phyloP scores from a whole-genome alignment of 2,329 filamentous ascomycete genomes.

The Penicillium expansum region DNA sequence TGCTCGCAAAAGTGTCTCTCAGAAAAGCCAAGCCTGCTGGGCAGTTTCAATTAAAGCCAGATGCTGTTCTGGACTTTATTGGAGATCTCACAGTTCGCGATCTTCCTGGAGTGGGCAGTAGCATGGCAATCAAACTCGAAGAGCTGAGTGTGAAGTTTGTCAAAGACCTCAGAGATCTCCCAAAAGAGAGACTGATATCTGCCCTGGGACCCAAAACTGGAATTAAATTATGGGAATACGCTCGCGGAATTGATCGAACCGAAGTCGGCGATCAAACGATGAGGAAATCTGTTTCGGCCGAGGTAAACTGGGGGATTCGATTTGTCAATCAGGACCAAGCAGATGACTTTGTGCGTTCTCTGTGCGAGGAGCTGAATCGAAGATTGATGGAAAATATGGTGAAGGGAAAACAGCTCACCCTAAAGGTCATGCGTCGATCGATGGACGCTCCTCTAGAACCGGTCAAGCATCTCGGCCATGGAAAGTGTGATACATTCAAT shows the following conservation, averaged over 20 bases:
- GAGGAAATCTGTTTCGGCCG: slow-evolving; percentile 92
- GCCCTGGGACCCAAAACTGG: slow-evolving; percentile 88
- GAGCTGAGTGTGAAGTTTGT: slow-evolving; percentile 80
- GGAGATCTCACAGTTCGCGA: slow-evolving; percentile 74
- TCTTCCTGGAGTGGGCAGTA: slow-evolving; percentile 88
- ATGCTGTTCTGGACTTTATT: slow-evolving; percentile 73
- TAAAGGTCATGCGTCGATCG: slow-evolving; percentile 91
- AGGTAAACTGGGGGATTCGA: slow-evolving; percentile 97
- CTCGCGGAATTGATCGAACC: slow-evolving; percentile 78
- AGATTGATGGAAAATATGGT: slow-evolving; percentile 79
- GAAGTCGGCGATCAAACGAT: slow-evolving; percentile 83
- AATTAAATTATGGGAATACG: slow-evolving; percentile 84
- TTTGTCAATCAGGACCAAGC: slow-evolving; percentile 91
- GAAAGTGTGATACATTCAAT: slow-evolving; percentile 91
- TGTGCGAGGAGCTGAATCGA: slow-evolving; percentile 80
- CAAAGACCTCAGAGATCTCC: slow-evolving; percentile 73
- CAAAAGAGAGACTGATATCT: slow-evolving; percentile 71
- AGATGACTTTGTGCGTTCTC: slow-evolving; percentile 81
- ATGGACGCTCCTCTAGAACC: slow-evolving; percentile 86
- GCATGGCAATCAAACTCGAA: slow-evolving; percentile 81
- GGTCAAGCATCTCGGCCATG: slow-evolving; percentile 89
- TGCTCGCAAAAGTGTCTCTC: slow-evolving; percentile 86
- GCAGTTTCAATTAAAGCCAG: slow-evolving; percentile 81
- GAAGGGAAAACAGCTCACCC: slow-evolving; percentile 80
- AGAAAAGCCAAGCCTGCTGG: slow-evolving; percentile 92